Percentiles rank a stretch among this genome's conserved stretches.
Conservation (phyloP, 78 protist species). For the Ministeria vibrans region DNA sequence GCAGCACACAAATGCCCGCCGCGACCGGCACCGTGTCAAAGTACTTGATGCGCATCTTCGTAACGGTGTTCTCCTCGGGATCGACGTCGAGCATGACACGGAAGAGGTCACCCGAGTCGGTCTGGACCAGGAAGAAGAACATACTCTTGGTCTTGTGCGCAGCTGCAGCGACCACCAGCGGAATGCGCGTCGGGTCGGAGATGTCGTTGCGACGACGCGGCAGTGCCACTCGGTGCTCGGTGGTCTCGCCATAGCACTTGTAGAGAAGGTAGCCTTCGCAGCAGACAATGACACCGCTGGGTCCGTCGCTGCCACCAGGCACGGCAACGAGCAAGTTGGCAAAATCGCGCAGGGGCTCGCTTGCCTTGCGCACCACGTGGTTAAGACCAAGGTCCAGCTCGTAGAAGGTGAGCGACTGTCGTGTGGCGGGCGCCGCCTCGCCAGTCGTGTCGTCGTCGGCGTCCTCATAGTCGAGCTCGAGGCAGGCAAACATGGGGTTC, state of each 20-base stretch:
- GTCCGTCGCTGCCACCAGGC: constrained; percentile 92
- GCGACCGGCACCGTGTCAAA: constrained; percentile 89
- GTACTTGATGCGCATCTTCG: constrained; percentile 43
- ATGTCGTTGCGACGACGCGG: constrained; percentile 54
- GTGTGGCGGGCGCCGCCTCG: constrained; percentile 17
- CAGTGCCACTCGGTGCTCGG: not conserved
- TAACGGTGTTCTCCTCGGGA: constrained; percentile 56
- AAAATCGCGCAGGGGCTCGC: constrained; percentile 53
- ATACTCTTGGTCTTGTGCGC: constrained; percentile 43
- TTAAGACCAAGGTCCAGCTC: constrained; percentile 97
- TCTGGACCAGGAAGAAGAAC: constrained; percentile 82
- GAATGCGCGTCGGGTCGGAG: not conserved
- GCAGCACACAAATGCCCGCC: constrained; percentile 37
- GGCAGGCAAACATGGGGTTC: constrained; percentile 93
- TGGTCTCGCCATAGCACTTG: not conserved
- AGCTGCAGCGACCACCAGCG: constrained; percentile 25
- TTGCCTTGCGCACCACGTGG: constrained; percentile 84
- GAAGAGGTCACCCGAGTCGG: constrained; percentile 91
- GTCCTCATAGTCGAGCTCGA: constrained; percentile 82
- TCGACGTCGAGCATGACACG: constrained; percentile 58
- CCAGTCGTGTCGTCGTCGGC: constrained; percentile 51
- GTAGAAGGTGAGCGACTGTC: constrained; percentile 78
- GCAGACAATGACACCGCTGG: constrained; percentile 90
- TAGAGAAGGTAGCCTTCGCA: constrained; percentile 30
- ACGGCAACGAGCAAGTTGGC: constrained; percentile 70